Conservation (phyloP, 1,139 yeast genomes). For the Chernovozyma sophiae-reginae region DNA sequence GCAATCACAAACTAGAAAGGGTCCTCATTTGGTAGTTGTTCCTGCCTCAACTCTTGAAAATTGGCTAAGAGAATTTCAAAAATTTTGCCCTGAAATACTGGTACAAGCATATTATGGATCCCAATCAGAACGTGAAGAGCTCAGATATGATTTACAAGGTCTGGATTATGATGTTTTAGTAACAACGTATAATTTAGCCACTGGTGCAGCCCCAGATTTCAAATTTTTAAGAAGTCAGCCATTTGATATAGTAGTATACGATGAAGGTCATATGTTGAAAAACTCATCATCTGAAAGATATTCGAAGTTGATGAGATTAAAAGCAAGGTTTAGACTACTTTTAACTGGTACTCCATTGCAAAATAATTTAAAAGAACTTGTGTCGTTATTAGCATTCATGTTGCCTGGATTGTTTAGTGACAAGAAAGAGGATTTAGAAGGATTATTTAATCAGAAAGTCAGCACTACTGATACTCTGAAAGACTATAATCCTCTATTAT, state of each 20-base stretch:
- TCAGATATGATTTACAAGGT: conserved; percentile 63
- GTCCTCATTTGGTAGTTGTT: conserved; percentile 83
- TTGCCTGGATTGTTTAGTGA: conserved; percentile 79
- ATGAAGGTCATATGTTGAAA: conserved; percentile 95
- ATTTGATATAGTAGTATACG: conserved; percentile 88
- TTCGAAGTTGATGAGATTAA: conserved; percentile 74
- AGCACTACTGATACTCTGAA: conserved; percentile 44
- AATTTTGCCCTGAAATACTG: conserved; percentile 75
- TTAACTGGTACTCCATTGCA: conserved; percentile 97
- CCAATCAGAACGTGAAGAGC: conserved; percentile 76
- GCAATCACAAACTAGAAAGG: conserved; percentile 42
- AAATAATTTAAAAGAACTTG: conserved; percentile 83
- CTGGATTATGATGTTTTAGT: conserved; percentile 85
- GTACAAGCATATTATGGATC: conserved; percentile 95
- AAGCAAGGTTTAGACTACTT: conserved; percentile 74
- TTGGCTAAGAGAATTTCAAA: conserved; percentile 91
- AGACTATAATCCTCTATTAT: conserved; percentile 72
- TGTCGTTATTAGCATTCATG: conserved; percentile 85
- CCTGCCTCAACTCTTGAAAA: conserved; percentile 96
- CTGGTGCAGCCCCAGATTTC: conserved; percentile 80
- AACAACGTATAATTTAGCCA: conserved; percentile 88
- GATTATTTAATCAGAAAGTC: conserved; percentile 80
- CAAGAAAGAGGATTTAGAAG: conserved; percentile 76
- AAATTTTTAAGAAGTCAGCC: conserved; percentile 68
- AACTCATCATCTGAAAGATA: conserved; percentile 88